These are phyloP conservation scores for Paecilomyces variotii DNA, from an alignment of 2,329 filamentous ascomycete genomes.

Conservation along the genomic window DNA sequence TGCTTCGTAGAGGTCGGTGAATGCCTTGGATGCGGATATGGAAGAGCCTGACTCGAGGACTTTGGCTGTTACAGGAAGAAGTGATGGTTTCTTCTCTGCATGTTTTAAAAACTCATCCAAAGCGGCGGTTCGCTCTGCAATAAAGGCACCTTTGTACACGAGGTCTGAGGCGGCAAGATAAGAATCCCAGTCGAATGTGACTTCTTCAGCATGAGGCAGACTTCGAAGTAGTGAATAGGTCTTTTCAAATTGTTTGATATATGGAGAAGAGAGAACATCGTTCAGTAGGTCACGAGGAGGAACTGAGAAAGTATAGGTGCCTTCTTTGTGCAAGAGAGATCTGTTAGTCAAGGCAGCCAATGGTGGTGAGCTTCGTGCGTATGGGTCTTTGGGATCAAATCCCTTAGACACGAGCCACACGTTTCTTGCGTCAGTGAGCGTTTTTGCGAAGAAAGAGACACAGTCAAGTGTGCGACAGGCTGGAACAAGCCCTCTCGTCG, in stretches of 20 bases:
- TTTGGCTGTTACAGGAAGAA: conserved; percentile 33
- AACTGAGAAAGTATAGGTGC: conserved; percentile 2
- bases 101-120: conserved; percentile 31
- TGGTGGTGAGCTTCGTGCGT: conserved; percentile 26
- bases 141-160: conserved; percentile 51
- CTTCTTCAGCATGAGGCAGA: conserved; percentile 1
- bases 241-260: conserved; percentile 2
- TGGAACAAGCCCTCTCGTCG: conserved; percentile 15
- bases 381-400: conserved; percentile 44
- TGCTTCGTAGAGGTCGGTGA: conserved; percentile 41
- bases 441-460: conserved; percentile 47
- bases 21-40: conserved; percentile 39
- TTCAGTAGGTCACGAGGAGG: conserved; percentile 1
- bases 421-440: conserved; percentile 40
- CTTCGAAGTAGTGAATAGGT: conserved; percentile 1
- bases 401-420: conserved; percentile 44
- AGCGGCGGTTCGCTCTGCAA: conserved; percentile 47
- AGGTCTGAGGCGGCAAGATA: conserved; percentile 48
- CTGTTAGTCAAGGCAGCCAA: conserved; percentile 1
- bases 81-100: conserved; percentile 28
- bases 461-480: conserved; percentile 53
- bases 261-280: not conserved
- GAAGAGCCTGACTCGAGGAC: conserved; percentile 22
- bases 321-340: conserved; percentile 2
- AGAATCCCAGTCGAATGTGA: conserved; percentile 36